Base-by-base conservation (phyloP, 2,329 filamentous ascomycete species). In the Fusarium anguioides region DNA sequence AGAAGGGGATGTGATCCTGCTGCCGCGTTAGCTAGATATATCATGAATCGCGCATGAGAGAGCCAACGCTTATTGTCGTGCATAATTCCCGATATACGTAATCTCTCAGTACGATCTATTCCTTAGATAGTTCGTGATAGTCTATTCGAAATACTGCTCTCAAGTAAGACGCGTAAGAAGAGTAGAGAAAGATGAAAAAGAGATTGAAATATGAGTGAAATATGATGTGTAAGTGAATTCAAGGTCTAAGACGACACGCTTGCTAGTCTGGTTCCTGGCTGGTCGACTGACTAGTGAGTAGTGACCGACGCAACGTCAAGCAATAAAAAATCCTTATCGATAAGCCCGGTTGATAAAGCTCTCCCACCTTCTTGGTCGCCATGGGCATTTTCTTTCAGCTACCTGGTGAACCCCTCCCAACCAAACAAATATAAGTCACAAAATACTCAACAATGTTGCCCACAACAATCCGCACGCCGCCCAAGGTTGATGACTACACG, bases 1-100 rank as follows among this genome's bases (percentile, higher is more conserved):
- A 99, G 89, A 68, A 97, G 88, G 17, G 91, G 92, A 80, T 97
- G 94, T 17, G 93, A 89, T 69, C 87, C 91, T 93, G n/a, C 35
- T 10, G 51, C 36, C 26, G 39, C 45, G 66, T 74, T 58, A 73
- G 59, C 45, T 12, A 26, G n/a, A 27, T 29, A 17, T 31, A 48
- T 20, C 27, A 52, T 47, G 23, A 40, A 42, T 24, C 17, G 14
- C 37, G 14, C 11, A 20, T 46, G 27, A 29, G 20, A 29, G n/a
- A 26, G 36, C 77, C 63, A 71, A 80, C 79, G 77, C 56, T 77
- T 76, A 58, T 77, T 76, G 61, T 76, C 75, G 23, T 75, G 74
- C 77, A 79, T 79, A 27, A 33, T 60, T 29, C 45, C 57, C 33
- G 26, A 20, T 47, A 26, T 35, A 54, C 21, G 4, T 27, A 33